Evolutionary conservation across 2,329 filamentous ascomycete genomes (phyloP).

Genomic region (Dendrostoma leiphaemia): DNA sequence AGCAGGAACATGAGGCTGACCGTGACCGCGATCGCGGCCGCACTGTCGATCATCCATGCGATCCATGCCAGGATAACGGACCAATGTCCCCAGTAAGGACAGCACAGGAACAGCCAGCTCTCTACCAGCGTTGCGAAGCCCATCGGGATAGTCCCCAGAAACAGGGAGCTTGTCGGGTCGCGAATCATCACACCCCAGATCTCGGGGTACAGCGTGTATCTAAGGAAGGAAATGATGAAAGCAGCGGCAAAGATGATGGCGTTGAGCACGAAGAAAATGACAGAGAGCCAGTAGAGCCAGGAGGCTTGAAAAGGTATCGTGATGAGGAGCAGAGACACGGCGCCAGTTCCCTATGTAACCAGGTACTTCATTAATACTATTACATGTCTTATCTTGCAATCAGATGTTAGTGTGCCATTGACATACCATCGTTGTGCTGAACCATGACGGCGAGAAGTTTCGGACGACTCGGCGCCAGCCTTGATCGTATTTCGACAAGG

Average conservation of each 20-base stretch:
- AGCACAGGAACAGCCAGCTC: not conserved
- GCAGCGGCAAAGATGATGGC: conserved; percentile 51
- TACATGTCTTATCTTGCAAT: too few species aligned
- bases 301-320: conserved; percentile 54
- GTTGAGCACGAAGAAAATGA: conserved; percentile 57
- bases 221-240: conserved; percentile 46
- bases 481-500: conserved; percentile 15
- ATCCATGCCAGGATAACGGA: conserved; percentile 30
- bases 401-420: too few species aligned
- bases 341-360: conserved; percentile 66
- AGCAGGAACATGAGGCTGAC: conserved; percentile 7
- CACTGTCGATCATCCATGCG: conserved; percentile 5
- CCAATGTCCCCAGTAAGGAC: not conserved
- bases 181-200: conserved; percentile 61
- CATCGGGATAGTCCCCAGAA: conserved; percentile 63
- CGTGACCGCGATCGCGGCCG: conserved; percentile 1
- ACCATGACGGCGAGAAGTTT: conserved; percentile 50
- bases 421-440: conserved; percentile 55
- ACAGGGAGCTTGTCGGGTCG: conserved; percentile 61
- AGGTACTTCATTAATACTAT: too few species aligned
- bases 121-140: conserved; percentile 47
- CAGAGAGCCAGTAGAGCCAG: conserved; percentile 53
- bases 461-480: conserved; percentile 36
- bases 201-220: conserved; percentile 60
- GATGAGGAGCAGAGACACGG: conserved; percentile 57